A percentile compares a stretch with the other conserved stretches of the same genome.
Evolutionary conservation across 768 basidiomycete genomes (phyloP).

Genomic region (Pleurotus eryngii): DNA sequence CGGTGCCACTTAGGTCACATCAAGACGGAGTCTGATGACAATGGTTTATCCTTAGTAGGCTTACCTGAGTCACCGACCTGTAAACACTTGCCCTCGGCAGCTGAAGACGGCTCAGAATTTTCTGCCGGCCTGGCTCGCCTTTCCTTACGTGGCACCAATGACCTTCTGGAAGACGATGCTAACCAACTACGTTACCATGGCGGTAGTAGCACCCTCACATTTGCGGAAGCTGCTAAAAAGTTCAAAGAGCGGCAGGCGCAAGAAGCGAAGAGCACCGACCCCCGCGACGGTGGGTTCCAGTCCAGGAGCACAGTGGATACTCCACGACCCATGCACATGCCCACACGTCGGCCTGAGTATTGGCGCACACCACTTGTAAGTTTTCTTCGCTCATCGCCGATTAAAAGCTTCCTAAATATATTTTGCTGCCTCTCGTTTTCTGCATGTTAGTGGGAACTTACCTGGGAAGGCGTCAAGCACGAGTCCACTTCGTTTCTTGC

Average conservation of each 20-base stretch:
- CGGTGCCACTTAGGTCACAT: not conserved
- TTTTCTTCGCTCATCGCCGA: conserved; percentile 8
- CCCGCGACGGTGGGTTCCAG: conserved; percentile 4
- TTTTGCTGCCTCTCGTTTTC: not conserved
- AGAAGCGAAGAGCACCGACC: conserved; percentile 23
- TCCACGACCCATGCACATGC: conserved; percentile 2
- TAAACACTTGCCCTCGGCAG: not conserved
- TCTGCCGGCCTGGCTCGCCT: not conserved
- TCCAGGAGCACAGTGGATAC: conserved; percentile 14
- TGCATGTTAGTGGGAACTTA: conserved; percentile 52
- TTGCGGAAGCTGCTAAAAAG: conserved; percentile 51
- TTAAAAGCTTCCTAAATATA: not conserved
- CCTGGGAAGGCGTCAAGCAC: conserved; percentile 44
- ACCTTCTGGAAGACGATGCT: conserved; percentile 19
- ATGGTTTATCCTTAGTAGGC: not conserved
- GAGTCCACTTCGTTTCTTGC: conserved; percentile 28
- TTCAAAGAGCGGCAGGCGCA: conserved; percentile 50
- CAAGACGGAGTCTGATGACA: conserved; percentile 4
- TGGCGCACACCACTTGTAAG: conserved; percentile 60
- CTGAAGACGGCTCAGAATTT: not conserved
- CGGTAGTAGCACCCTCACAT: conserved; percentile 53
- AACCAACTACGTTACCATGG: conserved; percentile 58
- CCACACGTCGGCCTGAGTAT: conserved; percentile 42
- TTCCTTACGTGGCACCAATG: not conserved
- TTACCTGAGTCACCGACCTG: not conserved